Percentiles rank a stretch among this genome's conserved stretches.
Evolutionary conservation across 768 basidiomycete genomes (phyloP).

Genomic region (Leucosporidium creatinivorum): DNA sequence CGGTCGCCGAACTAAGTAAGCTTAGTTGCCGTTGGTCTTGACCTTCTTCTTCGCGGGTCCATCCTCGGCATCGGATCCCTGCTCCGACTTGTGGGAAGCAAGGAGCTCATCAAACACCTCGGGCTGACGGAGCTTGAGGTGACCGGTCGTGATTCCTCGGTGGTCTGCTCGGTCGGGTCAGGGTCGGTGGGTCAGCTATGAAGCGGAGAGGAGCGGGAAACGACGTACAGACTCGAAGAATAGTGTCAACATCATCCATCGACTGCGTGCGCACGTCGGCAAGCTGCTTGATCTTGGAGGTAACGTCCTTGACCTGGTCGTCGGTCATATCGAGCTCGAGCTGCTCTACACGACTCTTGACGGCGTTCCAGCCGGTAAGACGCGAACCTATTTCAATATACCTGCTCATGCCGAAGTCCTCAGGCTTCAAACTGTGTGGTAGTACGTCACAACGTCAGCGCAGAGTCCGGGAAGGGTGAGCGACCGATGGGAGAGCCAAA

Average conservation of each 20-base stretch:
- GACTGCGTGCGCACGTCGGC: slow-evolving; percentile 96
- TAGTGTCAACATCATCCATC: slow-evolving; percentile 98
- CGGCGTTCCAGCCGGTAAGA: slow-evolving; percentile 97
- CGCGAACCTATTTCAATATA: slow-evolving; percentile 83
- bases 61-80: slow-evolving; percentile 24
- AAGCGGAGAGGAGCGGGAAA: not conserved
- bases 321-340: slow-evolving; percentile 82
- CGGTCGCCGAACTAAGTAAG: not conserved
- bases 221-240: slow-evolving; percentile 65
- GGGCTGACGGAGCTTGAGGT: slow-evolving; percentile 88
- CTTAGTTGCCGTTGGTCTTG: slow-evolving; percentile 22
- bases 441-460: too few relatives aligned
- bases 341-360: slow-evolving; percentile 98
- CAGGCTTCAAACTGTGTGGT: too few relatives aligned
- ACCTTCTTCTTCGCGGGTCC: slow-evolving; percentile 31
- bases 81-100: slow-evolving; percentile 53
- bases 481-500: too few relatives aligned
- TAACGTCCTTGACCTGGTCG: slow-evolving; percentile 94
- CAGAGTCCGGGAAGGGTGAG: too few relatives aligned
- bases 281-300: slow-evolving; percentile 98
- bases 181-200: not conserved
- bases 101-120: slow-evolving; percentile 81
- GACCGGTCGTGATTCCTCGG: slow-evolving; percentile 65
- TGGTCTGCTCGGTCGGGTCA: slow-evolving; percentile 17
- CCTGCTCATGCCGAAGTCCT: slow-evolving; percentile 89